Evolutionary conservation across 2,329 filamentous ascomycete genomes (phyloP).

Genomic region (Colletotrichum australisinense): DNA sequence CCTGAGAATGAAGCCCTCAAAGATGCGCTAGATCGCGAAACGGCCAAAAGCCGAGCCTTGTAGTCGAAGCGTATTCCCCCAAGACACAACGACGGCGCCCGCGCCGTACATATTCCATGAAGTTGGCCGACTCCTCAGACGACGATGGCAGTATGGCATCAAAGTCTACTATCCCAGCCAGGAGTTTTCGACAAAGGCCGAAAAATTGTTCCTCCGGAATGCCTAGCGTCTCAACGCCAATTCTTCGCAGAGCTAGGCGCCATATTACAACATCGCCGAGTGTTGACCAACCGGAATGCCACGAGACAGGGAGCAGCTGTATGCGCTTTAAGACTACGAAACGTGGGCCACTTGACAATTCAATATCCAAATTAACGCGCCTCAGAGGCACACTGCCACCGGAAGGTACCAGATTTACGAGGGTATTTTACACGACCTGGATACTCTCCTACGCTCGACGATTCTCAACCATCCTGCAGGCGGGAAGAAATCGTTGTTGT

Average conservation of each 20-base stretch:
- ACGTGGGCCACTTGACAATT: background rate
- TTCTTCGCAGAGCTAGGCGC: constrained; percentile 24
- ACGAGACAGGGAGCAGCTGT: background rate
- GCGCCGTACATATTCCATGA: constrained; percentile 34
- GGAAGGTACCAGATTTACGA: constrained; percentile 45
- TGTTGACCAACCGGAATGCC: background rate
- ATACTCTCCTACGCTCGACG: constrained; percentile 44
- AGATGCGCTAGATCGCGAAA: background rate
- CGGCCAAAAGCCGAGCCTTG: constrained; percentile 3
- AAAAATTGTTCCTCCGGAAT: background rate
- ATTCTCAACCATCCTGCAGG: background rate
- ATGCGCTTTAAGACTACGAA: background rate
- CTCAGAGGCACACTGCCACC: constrained; percentile 37
- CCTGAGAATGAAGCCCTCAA: background rate
- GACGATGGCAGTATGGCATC: background rate
- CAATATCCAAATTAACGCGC: background rate
- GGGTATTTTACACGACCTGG: constrained; percentile 46
- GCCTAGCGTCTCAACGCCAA: constrained; percentile 21
- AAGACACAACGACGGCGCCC: constrained; percentile 37
- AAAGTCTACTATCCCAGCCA: background rate
- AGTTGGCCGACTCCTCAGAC: background rate
- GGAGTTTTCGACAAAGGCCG: background rate
- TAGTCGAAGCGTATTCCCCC: constrained; percentile 9
- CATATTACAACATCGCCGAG: background rate
- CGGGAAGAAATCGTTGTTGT: constrained; percentile 53